Base-by-base conservation (phyloP, 176 grass and related monocot genomes). In the Avena atlantica region DNA sequence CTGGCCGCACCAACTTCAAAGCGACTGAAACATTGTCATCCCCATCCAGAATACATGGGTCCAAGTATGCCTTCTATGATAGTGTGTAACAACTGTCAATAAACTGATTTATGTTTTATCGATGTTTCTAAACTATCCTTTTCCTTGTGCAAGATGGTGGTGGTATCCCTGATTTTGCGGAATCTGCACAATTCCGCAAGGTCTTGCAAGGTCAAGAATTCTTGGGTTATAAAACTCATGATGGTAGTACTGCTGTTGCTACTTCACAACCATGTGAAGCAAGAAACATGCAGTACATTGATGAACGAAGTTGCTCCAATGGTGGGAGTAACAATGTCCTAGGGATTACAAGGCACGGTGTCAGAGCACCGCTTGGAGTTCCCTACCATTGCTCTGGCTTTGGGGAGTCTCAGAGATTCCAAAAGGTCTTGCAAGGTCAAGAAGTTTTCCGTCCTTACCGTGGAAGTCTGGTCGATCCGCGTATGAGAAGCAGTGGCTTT, bases 121-220 rank as follows among this genome's bases (percentile, higher is more conserved):
- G 42, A 78, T 20, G 29, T 2, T 55, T 24, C 70, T 57, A 31
- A 34, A 78, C 71, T 73, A 17, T 76, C 24, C 4, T 47, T 62
- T 70, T 11, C 17, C 29, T 88, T 76, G 80, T 69, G 56, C 12
- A 76, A 99, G 97, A 78, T 90, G 90, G 87, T 91, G 93, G 71
- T 89, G 85, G 89, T 86, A 11, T 62, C 49, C 76, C 86, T 79
- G 94, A 94, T 89, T 94, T 85, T 83, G 80, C 1, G 53, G 92
- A 99, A 90, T 91, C 94, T 91, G 69, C 97, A 68, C 91, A 88
- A 85, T 89, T 99, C 89, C 89, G 88, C 88, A 98, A 94, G 97
- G 97, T 99, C 97, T 99, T 99, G 94, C 97, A 99, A 99, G 97
- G 97, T 99, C 97, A 99, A 99, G 97, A 99, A 99, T 92, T 92